Conservation (phyloP, 768 basidiomycete genomes). For the Agrocybe chaxingu region DNA sequence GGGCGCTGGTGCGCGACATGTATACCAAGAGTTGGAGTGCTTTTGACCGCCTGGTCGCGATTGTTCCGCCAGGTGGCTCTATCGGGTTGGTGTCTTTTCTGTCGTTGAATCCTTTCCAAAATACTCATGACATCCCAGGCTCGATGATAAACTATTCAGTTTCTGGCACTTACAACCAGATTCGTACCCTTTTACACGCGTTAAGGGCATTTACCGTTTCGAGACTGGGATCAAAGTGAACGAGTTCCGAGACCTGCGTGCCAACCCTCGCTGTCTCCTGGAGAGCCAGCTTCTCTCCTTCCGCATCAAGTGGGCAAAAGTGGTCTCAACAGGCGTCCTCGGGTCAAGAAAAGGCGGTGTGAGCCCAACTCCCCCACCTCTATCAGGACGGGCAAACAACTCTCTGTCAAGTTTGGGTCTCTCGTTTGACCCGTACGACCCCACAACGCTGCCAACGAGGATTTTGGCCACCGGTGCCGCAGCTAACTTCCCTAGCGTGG, state of each 20-base stretch:
- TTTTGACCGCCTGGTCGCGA: slow-evolving; percentile 83
- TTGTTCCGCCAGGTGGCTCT: slow-evolving; percentile 87
- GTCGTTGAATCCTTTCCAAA: slow-evolving; percentile 3
- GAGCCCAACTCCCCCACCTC: slow-evolving; percentile 31
- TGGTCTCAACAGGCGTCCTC: slow-evolving; percentile 66
- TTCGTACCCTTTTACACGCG: slow-evolving; percentile 68
- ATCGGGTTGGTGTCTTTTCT: slow-evolving; percentile 59
- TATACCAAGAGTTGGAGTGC: slow-evolving; percentile 94
- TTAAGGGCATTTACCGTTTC: slow-evolving; percentile 85
- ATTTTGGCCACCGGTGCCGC: slow-evolving; percentile 76
- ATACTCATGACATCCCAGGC: slow-evolving; percentile 35
- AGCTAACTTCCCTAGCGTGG: slow-evolving; percentile 79
- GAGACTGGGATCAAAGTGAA: slow-evolving; percentile 86
- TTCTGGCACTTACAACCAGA: slow-evolving; percentile 87
- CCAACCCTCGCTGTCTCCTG: slow-evolving; percentile 83
- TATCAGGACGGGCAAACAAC: slow-evolving; percentile 23
- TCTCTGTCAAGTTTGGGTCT: slow-evolving; percentile 53
- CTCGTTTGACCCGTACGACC: slow-evolving; percentile 78
- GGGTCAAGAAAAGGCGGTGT: slow-evolving; percentile 39
- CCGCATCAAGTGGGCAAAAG: slow-evolving; percentile 77
- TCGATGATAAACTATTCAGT: slow-evolving; percentile 88
- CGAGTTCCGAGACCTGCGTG: slow-evolving; percentile 85
- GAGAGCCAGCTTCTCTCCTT: slow-evolving; percentile 81
- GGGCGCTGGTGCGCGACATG: slow-evolving; percentile 84
- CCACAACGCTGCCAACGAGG: slow-evolving; percentile 58